Evolutionary conservation across 768 basidiomycete species (phyloP), one percentile per base, ranked within the genome.

Genomic region (Trametes meyenii): DNA sequence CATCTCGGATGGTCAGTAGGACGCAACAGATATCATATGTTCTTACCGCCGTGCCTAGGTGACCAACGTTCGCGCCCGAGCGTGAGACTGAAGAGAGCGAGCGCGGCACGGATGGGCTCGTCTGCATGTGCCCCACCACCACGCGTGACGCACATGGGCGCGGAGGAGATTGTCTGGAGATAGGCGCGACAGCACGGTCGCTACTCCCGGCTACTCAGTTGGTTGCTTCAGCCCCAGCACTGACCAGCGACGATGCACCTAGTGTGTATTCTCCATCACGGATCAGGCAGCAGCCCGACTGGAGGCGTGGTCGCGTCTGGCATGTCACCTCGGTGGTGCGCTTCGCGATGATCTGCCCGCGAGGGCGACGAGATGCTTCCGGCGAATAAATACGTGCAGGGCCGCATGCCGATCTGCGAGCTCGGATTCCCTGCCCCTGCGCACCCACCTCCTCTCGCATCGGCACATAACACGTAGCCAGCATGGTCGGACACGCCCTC

Each of bases 401-500:
- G 29, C 8, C 29, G 29, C 29, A 33, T 3, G 8, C 29, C 29
- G 8, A 8, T 33, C 8, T 3, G 29, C 17, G 33, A 50, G 49
- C 49, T 50, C 49, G 49, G 49, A 13, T 29, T 16, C 49, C 29
- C 49, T 50, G 29, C 49, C 7, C 35, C 49, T 29, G 23, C 33
- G 29, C 29, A 33, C 46, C 21, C 24, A 5, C 8, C 10, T 29
- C 13, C 26, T 13, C 46, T 10, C 46, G 23, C 26, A 33, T 19
- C 26, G 14, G 49, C 35, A 16, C 29, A 3, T 33, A n/a, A 13
- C 40, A 13, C n/a, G 40, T 10, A 14, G 5, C 46, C 26, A 50
- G n/a, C 49, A 51, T 51, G 50, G 50, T 51, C 29, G 36, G 50
- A 35, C 48, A 43, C 50, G 55, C 40, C 26, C 33, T 55, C 50